Conservation (phyloP, 331 rosid genomes). For the Rhamnella rubrinervis region DNA sequence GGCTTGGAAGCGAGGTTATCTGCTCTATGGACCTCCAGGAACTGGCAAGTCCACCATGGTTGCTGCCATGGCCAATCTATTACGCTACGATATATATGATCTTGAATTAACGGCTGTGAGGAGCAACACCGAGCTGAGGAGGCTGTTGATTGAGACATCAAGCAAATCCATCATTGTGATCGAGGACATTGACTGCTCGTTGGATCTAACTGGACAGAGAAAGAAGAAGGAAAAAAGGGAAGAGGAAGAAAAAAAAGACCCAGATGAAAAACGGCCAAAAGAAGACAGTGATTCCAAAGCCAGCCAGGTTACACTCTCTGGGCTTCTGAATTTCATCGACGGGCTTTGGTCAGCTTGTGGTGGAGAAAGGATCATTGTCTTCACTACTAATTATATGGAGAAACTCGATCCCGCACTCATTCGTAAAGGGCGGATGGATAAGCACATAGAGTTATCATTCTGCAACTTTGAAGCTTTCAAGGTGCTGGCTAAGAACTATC, state of each 20-base stretch:
- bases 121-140: slow-evolving; percentile 55
- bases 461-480: slow-evolving; percentile 72
- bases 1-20: slow-evolving; percentile 64
- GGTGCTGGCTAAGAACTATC: slow-evolving; percentile 66
- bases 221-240: slow-evolving; percentile 24
- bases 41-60: slow-evolving; percentile 63
- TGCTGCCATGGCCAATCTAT: slow-evolving; percentile 59
- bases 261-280: slow-evolving; percentile 2
- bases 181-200: slow-evolving; percentile 62
- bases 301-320: slow-evolving; percentile 69
- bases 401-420: slow-evolving; percentile 76
- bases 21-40: slow-evolving; percentile 58
- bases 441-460: slow-evolving; percentile 59
- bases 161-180: slow-evolving; percentile 51
- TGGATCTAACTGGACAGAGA: slow-evolving; percentile 51
- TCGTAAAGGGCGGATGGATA: slow-evolving; percentile 86
- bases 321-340: slow-evolving; percentile 74
- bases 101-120: slow-evolving; percentile 53
- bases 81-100: slow-evolving; percentile 57
- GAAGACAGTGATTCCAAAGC: slow-evolving; percentile 28
- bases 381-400: slow-evolving; percentile 75
- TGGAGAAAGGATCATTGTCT: slow-evolving; percentile 66
- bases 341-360: slow-evolving; percentile 87
- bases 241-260: slow-evolving; percentile 16
- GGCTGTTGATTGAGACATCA: slow-evolving; percentile 50